These are phyloP conservation scores for Brassica napus DNA, from an alignment of 345 rosid genomes.

Conservation along the genomic window DNA sequence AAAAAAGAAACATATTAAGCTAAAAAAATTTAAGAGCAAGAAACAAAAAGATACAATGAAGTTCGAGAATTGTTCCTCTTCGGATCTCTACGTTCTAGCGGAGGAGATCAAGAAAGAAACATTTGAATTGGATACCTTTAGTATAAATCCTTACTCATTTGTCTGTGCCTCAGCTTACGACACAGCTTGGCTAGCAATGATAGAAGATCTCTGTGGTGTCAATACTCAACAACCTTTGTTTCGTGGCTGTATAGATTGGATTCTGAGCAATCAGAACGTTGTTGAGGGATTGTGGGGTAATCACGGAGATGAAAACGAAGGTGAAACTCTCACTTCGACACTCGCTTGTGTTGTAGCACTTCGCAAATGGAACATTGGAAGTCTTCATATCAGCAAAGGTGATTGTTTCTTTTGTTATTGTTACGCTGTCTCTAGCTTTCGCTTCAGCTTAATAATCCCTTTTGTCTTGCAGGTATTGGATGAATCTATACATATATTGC, in stretches of 20 bases:
- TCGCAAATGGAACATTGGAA: slow-evolving; percentile 46
- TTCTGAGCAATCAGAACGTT: slow-evolving; percentile 44
- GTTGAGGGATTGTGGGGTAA: slow-evolving; percentile 57
- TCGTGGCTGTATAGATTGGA: slow-evolving; percentile 56
- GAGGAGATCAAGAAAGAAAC: slow-evolving; percentile 41
- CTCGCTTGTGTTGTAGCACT: slow-evolving; percentile 60
- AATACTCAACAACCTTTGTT: slow-evolving; percentile 47
- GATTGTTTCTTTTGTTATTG: background rate
- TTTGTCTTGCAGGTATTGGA: background rate
- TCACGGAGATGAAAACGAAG: slow-evolving; percentile 30
- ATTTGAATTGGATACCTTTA: background rate
- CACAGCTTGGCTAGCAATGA: slow-evolving; percentile 65
- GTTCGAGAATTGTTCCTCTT: background rate
- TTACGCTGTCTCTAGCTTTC: background rate
- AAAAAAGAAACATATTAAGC: background rate
- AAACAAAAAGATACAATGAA: slow-evolving; percentile 12
- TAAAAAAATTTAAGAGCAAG: background rate
- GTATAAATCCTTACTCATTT: slow-evolving; percentile 26
- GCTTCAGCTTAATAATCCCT: background rate
- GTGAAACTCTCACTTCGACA: slow-evolving; percentile 47
- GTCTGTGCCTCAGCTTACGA: slow-evolving; percentile 57
- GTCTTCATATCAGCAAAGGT: background rate
- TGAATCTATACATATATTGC: background rate
- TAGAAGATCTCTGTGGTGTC: slow-evolving; percentile 37
- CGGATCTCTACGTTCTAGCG: slow-evolving; percentile 28